Base-by-base conservation (phyloP, 305 asterid genomes). In the Fraxinus sp. region DNA sequence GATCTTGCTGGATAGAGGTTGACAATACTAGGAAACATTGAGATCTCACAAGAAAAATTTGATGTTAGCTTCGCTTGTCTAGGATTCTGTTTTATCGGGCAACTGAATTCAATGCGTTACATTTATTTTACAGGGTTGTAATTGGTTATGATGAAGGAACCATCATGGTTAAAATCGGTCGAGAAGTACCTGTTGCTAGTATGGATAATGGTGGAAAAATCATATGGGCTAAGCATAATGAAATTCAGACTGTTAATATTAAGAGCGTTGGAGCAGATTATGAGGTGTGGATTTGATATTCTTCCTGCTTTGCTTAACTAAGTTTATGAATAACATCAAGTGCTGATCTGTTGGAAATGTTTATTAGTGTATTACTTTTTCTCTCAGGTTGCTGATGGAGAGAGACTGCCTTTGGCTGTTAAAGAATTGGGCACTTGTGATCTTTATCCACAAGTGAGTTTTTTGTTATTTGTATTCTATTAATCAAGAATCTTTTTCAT, bases 141-240 rank as follows among this genome's bases (percentile, higher is more conserved):
- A 89, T 97, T 88, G 99, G 99, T 80, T 97, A 97, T 77, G 99
- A 97, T 84, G 99, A 97, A 89, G 99, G 99, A 82, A 94, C 98
- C 57, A 92, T 97, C 76, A 97, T 97, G 99, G 97, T 97, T 59
- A 97, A 97, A 87, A 86, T 95, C 80, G 98, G 98, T 76, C 91
- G 98, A 18, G 98, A 94, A 90, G 98, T 93, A 32, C 99, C 99
- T 76, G 92, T 93, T 82, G 98, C 97, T 52, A 94, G 98, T 79
- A 96, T 96, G 98, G 99, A 96, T 81, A 96, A 89, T 82, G 91
- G 99, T 86, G 99, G 99, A 80, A 94, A 94, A 91, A 91, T 96
- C 35, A 94, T 96, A 75, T 96, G 99, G 99, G 95, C 99, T 64
- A 96, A 94, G 90, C 99, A 96, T 85, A 96, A 96, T 90, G 99